Base-by-base conservation (phyloP, 192 early-diverging fungal species). In the Umbelopsis ramanniana region DNA sequence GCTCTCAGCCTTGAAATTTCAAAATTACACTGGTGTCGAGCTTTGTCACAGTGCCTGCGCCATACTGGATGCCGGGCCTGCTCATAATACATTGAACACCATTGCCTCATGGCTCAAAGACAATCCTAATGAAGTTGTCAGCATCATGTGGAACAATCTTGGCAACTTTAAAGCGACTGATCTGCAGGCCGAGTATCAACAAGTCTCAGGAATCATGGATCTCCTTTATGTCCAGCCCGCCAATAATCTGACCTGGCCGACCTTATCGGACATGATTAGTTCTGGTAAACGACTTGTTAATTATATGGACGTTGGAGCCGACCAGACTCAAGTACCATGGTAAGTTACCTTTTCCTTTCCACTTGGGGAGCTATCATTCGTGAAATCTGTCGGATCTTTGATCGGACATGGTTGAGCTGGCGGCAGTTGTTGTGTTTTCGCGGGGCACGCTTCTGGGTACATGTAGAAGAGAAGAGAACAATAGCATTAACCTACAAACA, bases 81-180 rank as follows among this genome's bases (percentile, higher is more conserved):
- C 89, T 23, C 80, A 82, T 2, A 63, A 76, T 45, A 81, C 82
- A 21, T 76, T 95, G 24, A 66, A 82, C 26, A 66, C 79, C 69
- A 78, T 93, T 66, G 82, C 82, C 29, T 71, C 70, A 15, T 95
- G 83, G 57, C 47, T 95, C 71, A 81, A 89, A 14, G 55, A 50
- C 17, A 89, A 95, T 69, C 82, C 80, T n/a, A 80, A 86, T 69
- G 90, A 95, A 69, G 88, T 95, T 17, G 67, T 95, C n/a, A 89
- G 91, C 11, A 89, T 95, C 53, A 89, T 90, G 73, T 84, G 92
- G 74, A 86, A 91, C 52, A 93, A 95, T 76, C 67, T 78, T 7
- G 81, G 77, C 53, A 82, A 82, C 19, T 78, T 90, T 35, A 46
- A 79, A 14, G 72, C 88, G 0, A 55, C 75, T 12, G 78, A 79